Conservation (phyloP, 169 alveolate species). For the Eimeria sp. region DNA sequence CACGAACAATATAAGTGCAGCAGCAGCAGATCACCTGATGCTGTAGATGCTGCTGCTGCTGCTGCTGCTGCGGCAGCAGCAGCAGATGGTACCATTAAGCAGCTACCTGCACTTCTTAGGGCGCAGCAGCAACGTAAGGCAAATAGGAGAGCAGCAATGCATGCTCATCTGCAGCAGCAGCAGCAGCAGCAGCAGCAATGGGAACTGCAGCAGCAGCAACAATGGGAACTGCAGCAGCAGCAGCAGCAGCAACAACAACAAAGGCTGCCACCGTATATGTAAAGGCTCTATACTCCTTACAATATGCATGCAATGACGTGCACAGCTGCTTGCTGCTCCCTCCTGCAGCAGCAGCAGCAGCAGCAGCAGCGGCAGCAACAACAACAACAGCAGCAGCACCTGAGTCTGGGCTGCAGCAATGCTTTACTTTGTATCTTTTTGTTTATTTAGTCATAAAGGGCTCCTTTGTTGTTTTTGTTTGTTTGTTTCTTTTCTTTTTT, state of each 20-base stretch:
- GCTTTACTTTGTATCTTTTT: not conserved
- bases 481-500: not conserved
- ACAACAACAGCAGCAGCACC: slow-evolving; percentile 27
- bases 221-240: not conserved
- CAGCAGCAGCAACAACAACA: not conserved
- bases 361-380: not conserved
- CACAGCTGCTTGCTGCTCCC: not conserved
- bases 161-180: not conserved
- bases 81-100: not conserved
- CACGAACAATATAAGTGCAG: not conserved
- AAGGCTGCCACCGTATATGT: not conserved
- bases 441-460: not conserved
- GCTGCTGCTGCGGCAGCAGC: slow-evolving; percentile 7
- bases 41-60: slow-evolving; percentile 8
- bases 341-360: slow-evolving; percentile 60
- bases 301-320: too few species aligned
- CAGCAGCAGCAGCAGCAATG: slow-evolving; percentile 17
- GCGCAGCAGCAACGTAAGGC: slow-evolving; percentile 32
- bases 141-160: not conserved
- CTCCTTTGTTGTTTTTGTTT: not conserved
- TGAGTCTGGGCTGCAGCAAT: slow-evolving; percentile 13
- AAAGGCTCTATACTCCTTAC: not conserved
- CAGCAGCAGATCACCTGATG: not conserved
- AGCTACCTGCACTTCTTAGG: not conserved
- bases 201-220: not conserved